These are phyloP conservation scores for Bathelium albidoporum DNA, from an alignment of 495 filamentous ascomycete genomes.

Conservation along the genomic window DNA sequence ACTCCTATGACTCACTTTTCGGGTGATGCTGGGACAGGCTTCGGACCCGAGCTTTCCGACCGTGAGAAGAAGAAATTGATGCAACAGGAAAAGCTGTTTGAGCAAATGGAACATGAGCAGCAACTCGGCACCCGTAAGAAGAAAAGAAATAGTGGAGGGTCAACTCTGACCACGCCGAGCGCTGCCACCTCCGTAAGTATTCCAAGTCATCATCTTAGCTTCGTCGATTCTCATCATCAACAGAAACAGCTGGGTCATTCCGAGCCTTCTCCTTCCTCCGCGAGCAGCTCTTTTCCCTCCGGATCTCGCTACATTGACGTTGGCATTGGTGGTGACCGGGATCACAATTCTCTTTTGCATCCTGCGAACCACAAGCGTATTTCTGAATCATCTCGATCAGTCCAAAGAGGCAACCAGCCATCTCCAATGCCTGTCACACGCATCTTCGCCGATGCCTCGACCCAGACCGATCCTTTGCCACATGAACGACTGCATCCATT, in stretches of 20 bases:
- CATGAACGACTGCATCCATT: neutral
- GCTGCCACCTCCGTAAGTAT: conserved; percentile 17
- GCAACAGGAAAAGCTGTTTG: conserved; percentile 67
- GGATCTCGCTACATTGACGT: conserved; percentile 4
- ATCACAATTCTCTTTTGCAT: neutral
- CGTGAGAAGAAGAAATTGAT: conserved; percentile 82
- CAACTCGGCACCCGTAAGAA: conserved; percentile 40
- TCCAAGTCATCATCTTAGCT: neutral
- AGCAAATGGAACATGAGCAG: conserved; percentile 53
- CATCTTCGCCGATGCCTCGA: conserved; percentile 18
- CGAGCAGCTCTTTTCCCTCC: neutral
- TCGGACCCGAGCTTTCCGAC: conserved; percentile 60
- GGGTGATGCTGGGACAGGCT: conserved; percentile 35
- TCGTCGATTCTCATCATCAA: neutral
- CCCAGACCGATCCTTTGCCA: conserved; percentile 17
- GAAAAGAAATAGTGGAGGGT: conserved; percentile 51
- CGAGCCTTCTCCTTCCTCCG: conserved; percentile 7
- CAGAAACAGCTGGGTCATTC: conserved; percentile 28
- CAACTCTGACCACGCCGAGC: conserved; percentile 33
- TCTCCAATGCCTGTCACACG: neutral
- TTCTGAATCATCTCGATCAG: neutral
- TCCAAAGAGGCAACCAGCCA: neutral
- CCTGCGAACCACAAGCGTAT: neutral
- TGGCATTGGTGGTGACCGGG: neutral
- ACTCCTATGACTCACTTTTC: conserved; percentile 54